Conservation (phyloP, 257 asterid genomes). For the Solanum sparsipilum region DNA sequence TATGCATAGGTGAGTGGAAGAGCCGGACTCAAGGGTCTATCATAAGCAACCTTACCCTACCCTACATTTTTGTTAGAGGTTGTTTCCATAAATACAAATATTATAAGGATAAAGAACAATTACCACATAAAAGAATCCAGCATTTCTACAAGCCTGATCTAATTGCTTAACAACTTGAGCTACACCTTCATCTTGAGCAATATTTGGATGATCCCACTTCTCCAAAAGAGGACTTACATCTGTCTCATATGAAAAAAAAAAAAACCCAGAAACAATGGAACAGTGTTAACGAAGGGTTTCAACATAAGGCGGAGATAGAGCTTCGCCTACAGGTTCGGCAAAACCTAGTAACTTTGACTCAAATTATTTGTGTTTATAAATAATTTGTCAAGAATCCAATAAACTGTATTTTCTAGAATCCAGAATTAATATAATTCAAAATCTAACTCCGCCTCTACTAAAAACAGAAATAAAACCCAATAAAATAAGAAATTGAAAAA, state of each 20-base stretch:
- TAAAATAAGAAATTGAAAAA: not conserved
- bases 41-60: not conserved
- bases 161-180: slow-evolving; percentile 57
- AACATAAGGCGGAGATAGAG: not conserved
- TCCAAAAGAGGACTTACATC: slow-evolving; percentile 62
- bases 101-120: not conserved
- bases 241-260: not conserved
- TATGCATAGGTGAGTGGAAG: not conserved
- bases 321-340: not conserved
- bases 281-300: not conserved
- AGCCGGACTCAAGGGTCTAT: not conserved
- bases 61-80: not conserved
- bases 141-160: slow-evolving; percentile 67
- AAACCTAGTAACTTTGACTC: not conserved
- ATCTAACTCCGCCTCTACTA: not conserved
- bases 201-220: slow-evolving; percentile 70
- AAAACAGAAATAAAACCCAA: not conserved
- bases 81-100: not conserved
- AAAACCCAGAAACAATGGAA: not conserved
- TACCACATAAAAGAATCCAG: slow-evolving; percentile 89
- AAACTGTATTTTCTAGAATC: not conserved
- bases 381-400: not conserved
- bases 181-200: slow-evolving; percentile 42
- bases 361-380: not conserved
- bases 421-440: not conserved